These are phyloP conservation scores for Pythium pectinolyticum DNA, from an alignment of 352 stramenopile genomes.

Conservation along the genomic window DNA sequence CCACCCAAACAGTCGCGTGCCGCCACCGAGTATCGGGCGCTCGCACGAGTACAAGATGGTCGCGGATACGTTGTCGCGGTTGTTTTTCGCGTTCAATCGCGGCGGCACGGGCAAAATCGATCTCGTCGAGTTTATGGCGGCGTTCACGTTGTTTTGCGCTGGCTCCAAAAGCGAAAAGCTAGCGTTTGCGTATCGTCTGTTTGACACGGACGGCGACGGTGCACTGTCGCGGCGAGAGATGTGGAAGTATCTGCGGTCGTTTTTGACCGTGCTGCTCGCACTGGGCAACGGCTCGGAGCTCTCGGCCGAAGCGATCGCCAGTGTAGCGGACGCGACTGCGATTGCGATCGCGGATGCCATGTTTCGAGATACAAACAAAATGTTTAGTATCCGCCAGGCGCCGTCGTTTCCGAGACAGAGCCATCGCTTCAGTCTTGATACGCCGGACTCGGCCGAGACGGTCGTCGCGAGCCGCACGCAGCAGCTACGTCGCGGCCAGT, in stretches of 20 bases:
- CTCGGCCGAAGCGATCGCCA: constrained; percentile 79
- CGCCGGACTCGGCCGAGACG: constrained; percentile 42
- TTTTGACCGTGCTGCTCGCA: constrained; percentile 93
- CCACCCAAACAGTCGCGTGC: constrained; percentile 53
- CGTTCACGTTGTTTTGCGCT: constrained; percentile 92
- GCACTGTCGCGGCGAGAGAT: constrained; percentile 91
- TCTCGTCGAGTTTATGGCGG: constrained; percentile 90
- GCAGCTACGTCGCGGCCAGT: constrained; percentile 36
- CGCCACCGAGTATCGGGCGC: constrained; percentile 58
- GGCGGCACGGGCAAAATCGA: constrained; percentile 84
- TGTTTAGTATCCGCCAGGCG: constrained; percentile 52
- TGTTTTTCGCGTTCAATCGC: constrained; percentile 89
- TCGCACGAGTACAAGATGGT: constrained; percentile 80
- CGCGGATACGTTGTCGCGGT: constrained; percentile 61
- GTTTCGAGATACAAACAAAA: constrained; percentile 84
- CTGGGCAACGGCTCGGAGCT: constrained; percentile 89
- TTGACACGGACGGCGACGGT: constrained; percentile 90
- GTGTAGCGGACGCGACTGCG: constrained; percentile 74
- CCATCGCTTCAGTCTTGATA: constrained; percentile 63
- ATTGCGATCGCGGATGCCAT: constrained; percentile 83
- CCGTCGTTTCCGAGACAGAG: constrained; percentile 34
- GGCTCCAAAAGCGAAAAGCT: constrained; percentile 97
- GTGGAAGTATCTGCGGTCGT: constrained; percentile 92
- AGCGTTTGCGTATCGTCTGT: constrained; percentile 87
- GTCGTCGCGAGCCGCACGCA: constrained; percentile 36